Evolutionary conservation across 345 rosid species (phyloP), one percentile per base, ranked within the genome.

Genomic region (Raphanus raphanistrum): DNA sequence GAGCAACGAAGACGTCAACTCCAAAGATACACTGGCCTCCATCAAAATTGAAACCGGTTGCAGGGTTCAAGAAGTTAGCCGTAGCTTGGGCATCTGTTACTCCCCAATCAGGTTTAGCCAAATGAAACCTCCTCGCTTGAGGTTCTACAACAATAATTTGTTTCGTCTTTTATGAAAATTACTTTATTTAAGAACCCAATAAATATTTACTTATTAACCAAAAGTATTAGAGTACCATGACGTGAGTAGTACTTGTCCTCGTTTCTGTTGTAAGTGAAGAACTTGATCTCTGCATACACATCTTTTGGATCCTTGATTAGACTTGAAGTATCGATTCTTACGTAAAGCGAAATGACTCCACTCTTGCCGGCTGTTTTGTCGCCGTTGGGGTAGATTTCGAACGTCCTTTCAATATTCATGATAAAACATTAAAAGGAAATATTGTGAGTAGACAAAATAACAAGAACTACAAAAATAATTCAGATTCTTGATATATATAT

Each of bases 11-110:
- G 16, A 73, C 57, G 33, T 73, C 69, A 5, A 63, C 12, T 16
- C 76, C 76, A 63, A 73, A 72, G 21, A 31, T 61, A 72, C 69
- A 45, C 13, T 72, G 58, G 1, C 17, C 62, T 17, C 69, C 69
- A 2, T 72, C 38, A 38, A 27, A 41, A 1, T n/a, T 8, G n/a
- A 3, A 72, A 41, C 68, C 75, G 7, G 0, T 4, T 6, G 1
- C 7, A 0, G 63, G 21, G 9, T 2, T 4, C 9, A 6, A 2
- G n/a, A 29, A 54, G 0, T 0, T 0, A 3, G 3, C 27, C 0
- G 45, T 13, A 9, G 0, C 0, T 4, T 21, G 33, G 8, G 58
- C 12, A 0, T 0, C 5, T 15, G 12, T 1, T 4, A 13, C n/a
- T 61, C 76, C 60, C 57, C 36, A 72, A 0, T 61, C 21, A n/a